phyloP scores from a whole-genome alignment of 345 rosid genomes.

The Eucalyptus cladocalyx region DNA sequence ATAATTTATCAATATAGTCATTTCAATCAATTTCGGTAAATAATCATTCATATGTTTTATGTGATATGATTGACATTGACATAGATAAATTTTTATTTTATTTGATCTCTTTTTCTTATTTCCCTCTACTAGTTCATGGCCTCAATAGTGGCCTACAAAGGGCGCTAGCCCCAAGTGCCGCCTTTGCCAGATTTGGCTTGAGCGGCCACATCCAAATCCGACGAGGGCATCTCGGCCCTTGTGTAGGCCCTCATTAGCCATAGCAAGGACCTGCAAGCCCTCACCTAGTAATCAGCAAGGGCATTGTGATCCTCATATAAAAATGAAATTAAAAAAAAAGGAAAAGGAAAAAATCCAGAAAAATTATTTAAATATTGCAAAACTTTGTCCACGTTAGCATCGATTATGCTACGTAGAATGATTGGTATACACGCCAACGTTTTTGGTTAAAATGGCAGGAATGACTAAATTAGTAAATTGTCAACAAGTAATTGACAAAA shows the following conservation, averaged over 20 bases:
- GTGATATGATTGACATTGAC: fast-evolving
- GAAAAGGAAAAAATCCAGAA: too few relatives aligned
- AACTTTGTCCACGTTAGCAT: fast-evolving
- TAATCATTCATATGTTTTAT: fast-evolving
- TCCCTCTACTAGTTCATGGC: too few relatives aligned
- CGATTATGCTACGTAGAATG: too few relatives aligned
- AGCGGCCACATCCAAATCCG: not conserved
- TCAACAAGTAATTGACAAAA: not conserved
- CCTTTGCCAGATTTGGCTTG: fast-evolving
- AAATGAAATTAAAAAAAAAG: too few relatives aligned
- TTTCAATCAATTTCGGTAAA: fast-evolving
- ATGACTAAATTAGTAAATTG: not conserved
- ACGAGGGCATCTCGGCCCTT: fast-evolving
- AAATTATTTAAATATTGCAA: not conserved
- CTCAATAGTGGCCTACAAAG: too few relatives aligned
- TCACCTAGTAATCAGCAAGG: fast-evolving
- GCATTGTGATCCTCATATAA: not conserved
- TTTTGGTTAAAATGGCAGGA: fast-evolving
- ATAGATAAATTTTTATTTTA: fast-evolving
- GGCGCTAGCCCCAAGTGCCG: fast-evolving
- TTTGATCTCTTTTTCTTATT: too few relatives aligned
- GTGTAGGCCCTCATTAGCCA: too few relatives aligned
- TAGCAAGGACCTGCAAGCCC: too few relatives aligned
- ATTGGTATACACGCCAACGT: fast-evolving
- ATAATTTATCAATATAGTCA: not conserved